Base-by-base conservation (phyloP, 208 protist species). In the Trypanosoma melophagium region DNA sequence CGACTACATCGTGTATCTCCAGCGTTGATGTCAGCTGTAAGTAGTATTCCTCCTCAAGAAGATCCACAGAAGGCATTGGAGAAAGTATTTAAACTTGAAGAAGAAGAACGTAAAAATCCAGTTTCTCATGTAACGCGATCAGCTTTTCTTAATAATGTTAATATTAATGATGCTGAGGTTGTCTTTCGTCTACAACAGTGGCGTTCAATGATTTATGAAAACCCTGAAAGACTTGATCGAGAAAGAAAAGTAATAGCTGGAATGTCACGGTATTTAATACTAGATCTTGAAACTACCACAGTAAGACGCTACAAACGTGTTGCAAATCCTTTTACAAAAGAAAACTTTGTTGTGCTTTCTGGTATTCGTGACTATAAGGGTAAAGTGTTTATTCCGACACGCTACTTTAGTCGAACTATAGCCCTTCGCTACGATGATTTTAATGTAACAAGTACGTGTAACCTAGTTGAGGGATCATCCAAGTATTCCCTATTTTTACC, bases 251-350 rank as follows among this genome's bases (percentile, higher is more conserved):
- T 85, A 16, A 3, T 86, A 38, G 74, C 80, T 10, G 74, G 64
- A 7, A 60, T 94, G 38, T 57, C 69, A 49, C 86, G 86, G 8
- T 97, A 96, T 68, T 72, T 97, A 41, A 64, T 97, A 3, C 41
- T 97, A 13, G 93, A 97, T 78, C 64, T 96, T 21, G 90, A 97
- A 76, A 97, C 93, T 40, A 96, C 93, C 0, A 97, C 93, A 12
- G 69, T 86, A 12, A 78, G 84, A 21, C 80, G 88, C 25, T 94
- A 97, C 80, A 96, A 96, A 72, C 89, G 93, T 74, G 86, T 94
- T 25, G 87, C 93, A 1, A 95, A 94, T 74, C 91, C 91, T 21
- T 97, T 97, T 70, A 94, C 76, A 13, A 84, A 81, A 50, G 87
- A 95, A 44, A 97, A 97, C 64, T 92, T 76, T 70, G 81, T 97